Evolutionary conservation across 1,139 yeast species (phyloP), one percentile per base, ranked within the genome.

Genomic region (Sugiyamaella paludigena): DNA sequence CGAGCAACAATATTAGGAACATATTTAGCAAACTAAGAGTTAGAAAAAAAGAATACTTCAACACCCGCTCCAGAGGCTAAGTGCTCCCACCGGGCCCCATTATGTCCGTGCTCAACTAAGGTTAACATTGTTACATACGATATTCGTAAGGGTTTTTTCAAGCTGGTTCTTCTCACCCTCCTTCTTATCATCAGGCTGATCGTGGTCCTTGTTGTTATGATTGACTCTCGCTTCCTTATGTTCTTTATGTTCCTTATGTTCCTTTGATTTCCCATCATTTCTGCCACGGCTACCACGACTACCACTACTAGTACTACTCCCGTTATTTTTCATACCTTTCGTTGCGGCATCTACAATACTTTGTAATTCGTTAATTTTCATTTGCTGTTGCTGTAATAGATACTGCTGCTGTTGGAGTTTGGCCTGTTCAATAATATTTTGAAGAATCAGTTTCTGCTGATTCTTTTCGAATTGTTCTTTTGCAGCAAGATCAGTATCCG

Each of bases 1-100:
- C 79, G 79, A 57, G 83, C 82, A 46, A 91, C 74, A 59, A 85
- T 68, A 61, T 89, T 89, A 3, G 98, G 97, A 15, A 92, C 85
- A 59, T 80, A 75, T 26, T 76, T 70, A 2, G 97, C 98, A 65
- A 92, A 80, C 30, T 77, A 43, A 69, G 73, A 16, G 86, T 58
- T 72, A 72, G 52, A 71, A 66, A 37, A 31, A 38, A 7, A n/a
- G 36, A 7, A 49, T 74, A 79, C 35, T 38, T 30, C 24, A 19
- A 19, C 5, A 19, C 24, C 3, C 24, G 19, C 26, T n/a, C 26
- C 8, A n/a, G 27, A 8, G n/a, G 29, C 13, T 26, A 6, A n/a
- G n/a, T 24, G 31, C n/a, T 38, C 41, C 12, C 29, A 13, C 27
- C 24, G 5, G 24, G 5, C 24, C 24, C 24, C 5, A 19, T 5